phyloP scores from a whole-genome alignment of 2,329 filamentous ascomycete species.

The Colletotrichum spinosum region DNA sequence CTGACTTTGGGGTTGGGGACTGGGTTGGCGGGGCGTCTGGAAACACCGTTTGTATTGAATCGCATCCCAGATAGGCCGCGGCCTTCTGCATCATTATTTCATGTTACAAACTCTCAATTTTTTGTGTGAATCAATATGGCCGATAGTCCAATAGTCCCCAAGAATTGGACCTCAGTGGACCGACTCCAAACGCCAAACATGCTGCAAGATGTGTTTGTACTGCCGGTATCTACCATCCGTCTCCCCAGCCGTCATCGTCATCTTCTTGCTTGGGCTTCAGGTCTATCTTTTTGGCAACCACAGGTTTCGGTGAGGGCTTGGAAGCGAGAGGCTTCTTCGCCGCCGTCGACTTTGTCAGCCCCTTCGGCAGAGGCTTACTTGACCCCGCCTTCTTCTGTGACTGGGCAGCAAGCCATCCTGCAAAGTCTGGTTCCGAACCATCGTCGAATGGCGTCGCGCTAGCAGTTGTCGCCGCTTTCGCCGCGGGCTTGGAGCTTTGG shows the following conservation, averaged over 20 bases:
- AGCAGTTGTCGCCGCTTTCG: slow-evolving; percentile 47
- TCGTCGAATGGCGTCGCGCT: slow-evolving; percentile 76
- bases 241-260: slow-evolving; percentile 74
- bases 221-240: slow-evolving; percentile 64
- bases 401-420: slow-evolving; percentile 92
- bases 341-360: slow-evolving; percentile 71
- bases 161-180: slow-evolving; percentile 12
- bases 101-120: slow-evolving; percentile 9
- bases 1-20: slow-evolving; percentile 25
- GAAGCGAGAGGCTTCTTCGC: slow-evolving; percentile 55
- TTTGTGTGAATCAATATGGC: too few species aligned
- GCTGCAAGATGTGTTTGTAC: slow-evolving; percentile 17
- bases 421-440: slow-evolving; percentile 92
- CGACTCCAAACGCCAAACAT: slow-evolving; percentile 33
- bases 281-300: slow-evolving; percentile 74
- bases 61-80: slow-evolving; percentile 26
- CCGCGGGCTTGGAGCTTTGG: slow-evolving; percentile 38
- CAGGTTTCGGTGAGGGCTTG: slow-evolving; percentile 54
- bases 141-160: slow-evolving; percentile 3
- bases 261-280: slow-evolving; percentile 72
- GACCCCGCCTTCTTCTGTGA: slow-evolving; percentile 75
- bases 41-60: slow-evolving; percentile 30
- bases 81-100: slow-evolving; percentile 29
- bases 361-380: slow-evolving; percentile 82
- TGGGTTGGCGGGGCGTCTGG: slow-evolving; percentile 39